Base-by-base conservation (phyloP, 192 early-diverging fungal species). In the Jimgerdemannia flammicorona region DNA sequence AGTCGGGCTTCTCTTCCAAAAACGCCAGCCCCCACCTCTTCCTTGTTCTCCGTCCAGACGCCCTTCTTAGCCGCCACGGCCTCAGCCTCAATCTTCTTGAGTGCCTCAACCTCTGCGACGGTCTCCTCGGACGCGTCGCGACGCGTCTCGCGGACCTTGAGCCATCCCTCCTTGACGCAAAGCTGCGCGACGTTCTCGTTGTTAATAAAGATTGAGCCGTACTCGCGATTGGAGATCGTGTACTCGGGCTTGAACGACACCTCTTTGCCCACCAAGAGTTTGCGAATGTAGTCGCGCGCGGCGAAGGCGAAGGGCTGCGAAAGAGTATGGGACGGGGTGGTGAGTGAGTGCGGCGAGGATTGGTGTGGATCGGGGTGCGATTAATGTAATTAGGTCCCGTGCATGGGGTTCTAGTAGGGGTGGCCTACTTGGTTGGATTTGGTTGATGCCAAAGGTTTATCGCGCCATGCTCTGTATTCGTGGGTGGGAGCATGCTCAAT, bases 231-330 rank as follows among this genome's bases (percentile, higher is more conserved):
- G 70, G 86, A 85, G 3, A 91, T 88, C 7, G 88, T 94, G 85
- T 95, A 95, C 64, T 95, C 94, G 41, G 91, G 83, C 18, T 87
- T 85, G 87, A 95, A 97, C 67, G 84, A 80, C 44, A 98, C 93
- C 70, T 96, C 91, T 79, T 97, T 97, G 8, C 97, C 97, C 14
- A 96, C 92, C 8, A 96, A 74, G 3, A 95, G 83, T 71, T 88
- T 89, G 68, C 98, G 93, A 76, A 98, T 86, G 80, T 84, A 97
- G 79, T 99, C 95, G 54, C 97, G 93, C 40, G 96, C 87, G 72
- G 93, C 93, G 77, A 93, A 94, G 7, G 95, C 95, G 72, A 91
- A 93, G 9, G 89, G 87, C 90, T 92, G 78, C 43, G 4, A 18
- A 67, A 68, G 0, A 59, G 14, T 14, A 14, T 6, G 14, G 49